Percentiles rank a stretch among this genome's conserved stretches.
Evolutionary conservation across 1,284 basidiomycete genomes (phyloP).

Genomic region (Pterula multifida): DNA sequence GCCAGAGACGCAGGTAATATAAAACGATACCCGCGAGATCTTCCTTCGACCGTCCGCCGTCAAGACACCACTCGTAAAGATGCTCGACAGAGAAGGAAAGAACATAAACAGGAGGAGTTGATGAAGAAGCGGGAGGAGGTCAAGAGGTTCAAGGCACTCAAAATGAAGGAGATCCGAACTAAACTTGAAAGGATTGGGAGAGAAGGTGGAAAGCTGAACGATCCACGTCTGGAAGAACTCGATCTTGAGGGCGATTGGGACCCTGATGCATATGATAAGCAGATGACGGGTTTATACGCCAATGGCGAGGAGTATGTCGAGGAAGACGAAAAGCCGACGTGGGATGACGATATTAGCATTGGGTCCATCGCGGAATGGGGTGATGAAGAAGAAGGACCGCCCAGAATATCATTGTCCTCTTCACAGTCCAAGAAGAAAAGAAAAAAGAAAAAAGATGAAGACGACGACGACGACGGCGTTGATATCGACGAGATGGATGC

Average conservation of each 20-base stretch:
- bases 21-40: slow-evolving; percentile 65
- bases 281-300: slow-evolving; percentile 66
- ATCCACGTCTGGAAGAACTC: slow-evolving; percentile 46
- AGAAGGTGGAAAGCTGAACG: slow-evolving; percentile 46
- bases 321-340: slow-evolving; percentile 67
- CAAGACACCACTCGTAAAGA: slow-evolving; percentile 73
- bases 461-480: slow-evolving; percentile 31
- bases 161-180: slow-evolving; percentile 72
- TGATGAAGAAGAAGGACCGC: background rate
- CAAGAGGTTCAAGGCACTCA: slow-evolving; percentile 67
- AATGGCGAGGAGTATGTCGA: slow-evolving; percentile 19
- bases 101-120: slow-evolving; percentile 73
- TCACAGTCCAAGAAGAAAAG: slow-evolving; percentile 21
- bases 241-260: slow-evolving; percentile 81
- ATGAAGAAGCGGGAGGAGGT: slow-evolving; percentile 70
- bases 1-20: slow-evolving; percentile 64
- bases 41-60: slow-evolving; percentile 63
- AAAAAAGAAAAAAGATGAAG: slow-evolving; percentile 43
- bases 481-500: slow-evolving; percentile 70
- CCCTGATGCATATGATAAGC: slow-evolving; percentile 61
- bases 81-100: slow-evolving; percentile 63
- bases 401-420: background rate
- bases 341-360: slow-evolving; percentile 85
- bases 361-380: slow-evolving; percentile 36
- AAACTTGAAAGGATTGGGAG: slow-evolving; percentile 62